These are phyloP conservation scores for Zygosaccharomyces gambellarensis DNA, from an alignment of 805 yeast genomes.

Conservation along the genomic window DNA sequence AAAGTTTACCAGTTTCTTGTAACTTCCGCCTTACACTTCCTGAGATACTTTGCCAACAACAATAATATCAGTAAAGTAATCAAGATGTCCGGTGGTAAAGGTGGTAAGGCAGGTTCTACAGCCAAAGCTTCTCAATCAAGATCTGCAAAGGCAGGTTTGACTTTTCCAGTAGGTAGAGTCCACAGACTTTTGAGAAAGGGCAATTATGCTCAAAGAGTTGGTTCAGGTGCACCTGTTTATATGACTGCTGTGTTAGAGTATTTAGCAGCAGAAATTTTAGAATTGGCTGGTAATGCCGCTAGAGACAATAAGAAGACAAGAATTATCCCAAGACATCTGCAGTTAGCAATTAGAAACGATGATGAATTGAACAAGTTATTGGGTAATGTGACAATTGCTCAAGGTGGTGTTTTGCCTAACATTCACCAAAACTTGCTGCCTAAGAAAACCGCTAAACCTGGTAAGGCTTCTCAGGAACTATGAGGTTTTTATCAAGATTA, in stretches of 20 bases:
- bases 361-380: constrained; percentile 91
- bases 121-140: constrained; percentile 93
- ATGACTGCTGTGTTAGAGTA: constrained; percentile 92
- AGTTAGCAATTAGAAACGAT: constrained; percentile 95
- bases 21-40: too few relatives aligned
- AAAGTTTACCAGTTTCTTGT: background rate
- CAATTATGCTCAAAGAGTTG: constrained; percentile 93
- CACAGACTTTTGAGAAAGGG: constrained; percentile 92
- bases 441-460: constrained; percentile 54
- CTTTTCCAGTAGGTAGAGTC: constrained; percentile 98
- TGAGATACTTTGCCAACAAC: background rate
- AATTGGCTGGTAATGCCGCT: constrained; percentile 96
- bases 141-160: constrained; percentile 94
- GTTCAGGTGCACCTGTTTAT: constrained; percentile 97
- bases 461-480: constrained; percentile 58
- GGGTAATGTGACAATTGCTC: constrained; percentile 88
- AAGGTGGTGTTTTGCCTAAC: constrained; percentile 97
- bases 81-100: constrained; percentile 58
- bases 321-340: constrained; percentile 95
- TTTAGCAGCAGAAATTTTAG: constrained; percentile 91
- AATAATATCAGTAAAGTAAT: background rate
- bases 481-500: constrained; percentile 23
- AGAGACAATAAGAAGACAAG: constrained; percentile 97
- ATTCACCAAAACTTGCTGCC: constrained; percentile 85
- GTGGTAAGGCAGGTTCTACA: constrained; percentile 87